These are phyloP conservation scores for Cantharellus cinnabarinus DNA, from an alignment of 768 basidiomycete species.

Conservation along the genomic window DNA sequence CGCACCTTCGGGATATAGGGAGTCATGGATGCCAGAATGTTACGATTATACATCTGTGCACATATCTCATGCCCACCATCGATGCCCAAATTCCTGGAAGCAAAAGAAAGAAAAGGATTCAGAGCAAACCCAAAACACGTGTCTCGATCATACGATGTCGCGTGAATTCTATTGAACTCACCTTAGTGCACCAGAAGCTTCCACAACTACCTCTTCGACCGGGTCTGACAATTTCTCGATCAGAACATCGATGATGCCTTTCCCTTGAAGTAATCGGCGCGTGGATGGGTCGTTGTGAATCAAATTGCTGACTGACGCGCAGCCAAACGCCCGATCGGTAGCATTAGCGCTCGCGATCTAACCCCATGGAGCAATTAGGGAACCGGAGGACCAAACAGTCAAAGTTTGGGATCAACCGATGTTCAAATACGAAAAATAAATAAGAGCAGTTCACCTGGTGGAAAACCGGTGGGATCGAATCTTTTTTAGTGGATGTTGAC, in stretches of 20 bases:
- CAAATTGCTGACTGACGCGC: constrained; percentile 85
- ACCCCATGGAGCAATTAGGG: constrained; percentile 6
- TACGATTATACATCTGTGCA: constrained; percentile 95
- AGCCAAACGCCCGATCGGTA: constrained; percentile 82
- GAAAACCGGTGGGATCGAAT: constrained; percentile 69
- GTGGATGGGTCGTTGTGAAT: constrained; percentile 93
- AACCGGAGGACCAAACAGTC: not conserved
- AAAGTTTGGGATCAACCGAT: not conserved
- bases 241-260: constrained; percentile 70
- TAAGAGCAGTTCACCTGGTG: constrained; percentile 42
- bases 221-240: constrained; percentile 75
- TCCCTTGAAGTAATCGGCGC: constrained; percentile 69
- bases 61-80: constrained; percentile 93
- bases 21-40: constrained; percentile 56
- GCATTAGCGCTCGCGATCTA: constrained; percentile 62
- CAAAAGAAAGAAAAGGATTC: not conserved
- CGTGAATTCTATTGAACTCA: constrained; percentile 18
- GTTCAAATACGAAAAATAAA: not conserved
- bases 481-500: constrained; percentile 33
- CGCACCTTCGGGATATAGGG: constrained; percentile 60
- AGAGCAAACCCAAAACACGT: not conserved
- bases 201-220: constrained; percentile 79
- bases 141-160: not conserved
- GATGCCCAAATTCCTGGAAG: constrained; percentile 66
- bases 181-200: constrained; percentile 78